phyloP scores from a whole-genome alignment of 2,329 filamentous ascomycete species.

The Trichoderma polysporum region DNA sequence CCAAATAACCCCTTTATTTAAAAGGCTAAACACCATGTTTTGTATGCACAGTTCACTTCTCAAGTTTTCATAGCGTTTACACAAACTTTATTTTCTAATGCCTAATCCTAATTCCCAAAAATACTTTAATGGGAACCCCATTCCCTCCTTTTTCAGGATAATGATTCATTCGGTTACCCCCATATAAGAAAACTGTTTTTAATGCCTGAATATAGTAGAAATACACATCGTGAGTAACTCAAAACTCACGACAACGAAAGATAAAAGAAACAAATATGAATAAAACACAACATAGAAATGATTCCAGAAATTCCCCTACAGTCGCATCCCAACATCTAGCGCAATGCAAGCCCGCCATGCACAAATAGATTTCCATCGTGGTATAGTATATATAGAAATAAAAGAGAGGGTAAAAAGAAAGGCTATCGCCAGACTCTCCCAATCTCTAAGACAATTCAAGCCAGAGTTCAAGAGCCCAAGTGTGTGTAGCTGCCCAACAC shows the following conservation, averaged over 20 bases:
- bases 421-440: not conserved
- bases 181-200: not conserved
- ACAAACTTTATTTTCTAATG: not conserved
- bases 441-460: slow-evolving; percentile 8
- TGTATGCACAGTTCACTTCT: not conserved
- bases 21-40: slow-evolving; percentile 1
- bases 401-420: not conserved
- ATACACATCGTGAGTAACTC: slow-evolving; percentile 10
- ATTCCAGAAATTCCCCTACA: not conserved
- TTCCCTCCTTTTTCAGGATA: not conserved
- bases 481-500: not conserved
- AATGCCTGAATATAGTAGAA: not conserved
- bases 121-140: not conserved
- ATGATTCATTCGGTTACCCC: not conserved
- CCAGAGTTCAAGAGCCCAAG: not conserved
- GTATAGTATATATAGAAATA: slow-evolving; percentile 3
- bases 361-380: slow-evolving; percentile 17
- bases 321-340: slow-evolving; percentile 5
- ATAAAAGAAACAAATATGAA: not conserved
- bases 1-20: not conserved
- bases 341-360: slow-evolving; percentile 7
- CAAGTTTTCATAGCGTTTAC: slow-evolving; percentile 1
- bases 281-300: not conserved
- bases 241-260: not conserved
- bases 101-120: not conserved